A percentile compares a stretch with the other conserved stretches of the same genome.
Evolutionary conservation across 140 eudicot species (phyloP).

Genomic region (Anethum foeniculum): DNA sequence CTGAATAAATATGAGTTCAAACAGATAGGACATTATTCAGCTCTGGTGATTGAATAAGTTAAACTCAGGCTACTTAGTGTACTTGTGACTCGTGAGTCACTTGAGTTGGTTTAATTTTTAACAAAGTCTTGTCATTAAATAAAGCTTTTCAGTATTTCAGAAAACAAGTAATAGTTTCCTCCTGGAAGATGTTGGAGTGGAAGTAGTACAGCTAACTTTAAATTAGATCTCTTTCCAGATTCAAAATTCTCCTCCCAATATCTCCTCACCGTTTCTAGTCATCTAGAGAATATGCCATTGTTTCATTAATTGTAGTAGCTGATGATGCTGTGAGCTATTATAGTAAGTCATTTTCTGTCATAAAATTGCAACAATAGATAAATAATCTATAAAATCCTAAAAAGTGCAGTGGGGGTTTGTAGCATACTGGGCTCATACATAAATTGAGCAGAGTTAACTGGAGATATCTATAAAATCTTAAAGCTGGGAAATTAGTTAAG

Average conservation of each 20-base stretch:
- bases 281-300: not conserved
- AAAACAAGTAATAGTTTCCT: not conserved
- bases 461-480: not conserved
- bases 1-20: not conserved
- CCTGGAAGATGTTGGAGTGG: not conserved
- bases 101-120: not conserved
- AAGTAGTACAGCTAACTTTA: not conserved
- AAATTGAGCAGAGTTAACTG: not conserved
- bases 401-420: not conserved
- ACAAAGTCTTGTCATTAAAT: not conserved
- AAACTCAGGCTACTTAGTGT: not conserved
- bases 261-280: not conserved
- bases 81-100: not conserved
- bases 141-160: not conserved
- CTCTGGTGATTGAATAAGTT: not conserved
- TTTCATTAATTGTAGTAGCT: not conserved
- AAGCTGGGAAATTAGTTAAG: not conserved
- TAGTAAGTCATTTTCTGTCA: not conserved
- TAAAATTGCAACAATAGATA: not conserved
- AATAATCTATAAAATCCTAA: not conserved
- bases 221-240: not conserved
- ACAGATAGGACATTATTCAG: not conserved
- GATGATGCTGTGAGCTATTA: not conserved
- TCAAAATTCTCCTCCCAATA: not conserved
- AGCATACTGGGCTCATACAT: not conserved